A percentile compares a stretch with the other conserved stretches of the same genome.
These are phyloP conservation scores for Aspergillus carlsbadensis DNA, from an alignment of 495 filamentous ascomycete genomes.

Conservation along the genomic window DNA sequence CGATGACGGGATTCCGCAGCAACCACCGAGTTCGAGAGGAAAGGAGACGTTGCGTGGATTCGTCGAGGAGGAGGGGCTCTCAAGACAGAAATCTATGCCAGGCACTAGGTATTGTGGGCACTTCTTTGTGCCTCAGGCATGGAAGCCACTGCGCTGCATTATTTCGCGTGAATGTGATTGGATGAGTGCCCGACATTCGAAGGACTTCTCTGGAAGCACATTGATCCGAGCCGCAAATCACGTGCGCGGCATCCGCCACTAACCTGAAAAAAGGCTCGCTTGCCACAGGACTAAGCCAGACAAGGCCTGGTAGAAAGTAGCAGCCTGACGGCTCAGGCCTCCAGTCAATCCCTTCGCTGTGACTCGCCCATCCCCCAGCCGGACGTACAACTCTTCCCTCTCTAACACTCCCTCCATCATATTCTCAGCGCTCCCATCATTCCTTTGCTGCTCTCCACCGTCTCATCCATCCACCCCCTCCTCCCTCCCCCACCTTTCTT, in stretches of 20 bases:
- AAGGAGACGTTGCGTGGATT: constrained; percentile 15
- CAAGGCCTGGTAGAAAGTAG: constrained; percentile 13
- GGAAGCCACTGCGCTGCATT: constrained; percentile 17
- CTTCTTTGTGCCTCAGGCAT: constrained; percentile 21
- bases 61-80: constrained; percentile 27
- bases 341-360: constrained; percentile 30
- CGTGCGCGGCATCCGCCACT: constrained; percentile 18
- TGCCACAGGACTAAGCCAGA: constrained; percentile 28
- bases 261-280: constrained; percentile 24
- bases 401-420: constrained; percentile 33
- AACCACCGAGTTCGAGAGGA: constrained; percentile 14
- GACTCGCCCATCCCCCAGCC: constrained; percentile 29
- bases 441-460: constrained; percentile 26
- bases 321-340: constrained; percentile 35
- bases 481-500: constrained; percentile 29
- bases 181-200: not conserved
- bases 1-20: constrained; percentile 20
- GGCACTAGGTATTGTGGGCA: constrained; percentile 25
- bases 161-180: constrained; percentile 33
- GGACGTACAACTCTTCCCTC: constrained; percentile 31
- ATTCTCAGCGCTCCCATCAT: constrained; percentile 29
- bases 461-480: constrained; percentile 20
- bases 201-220: constrained; percentile 6
- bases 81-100: constrained; percentile 29
- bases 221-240: constrained; percentile 25